phyloP scores from a whole-genome alignment of 257 asterid genomes.

The Lycium barbarum region DNA sequence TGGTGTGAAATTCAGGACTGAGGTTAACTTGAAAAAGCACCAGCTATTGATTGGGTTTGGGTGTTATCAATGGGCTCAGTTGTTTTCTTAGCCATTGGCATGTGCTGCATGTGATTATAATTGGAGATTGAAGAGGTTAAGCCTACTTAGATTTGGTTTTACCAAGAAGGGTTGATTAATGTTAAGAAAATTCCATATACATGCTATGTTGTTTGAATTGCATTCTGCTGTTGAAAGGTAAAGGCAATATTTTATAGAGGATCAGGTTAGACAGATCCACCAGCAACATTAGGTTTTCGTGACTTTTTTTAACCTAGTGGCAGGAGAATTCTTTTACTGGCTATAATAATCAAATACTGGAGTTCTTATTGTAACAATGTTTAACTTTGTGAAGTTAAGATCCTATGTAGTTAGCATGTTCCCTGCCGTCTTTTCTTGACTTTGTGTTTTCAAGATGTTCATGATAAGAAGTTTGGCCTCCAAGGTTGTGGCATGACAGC shows the following conservation, averaged over 20 bases:
- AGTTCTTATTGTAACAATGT: conserved; percentile 18
- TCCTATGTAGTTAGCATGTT: background rate
- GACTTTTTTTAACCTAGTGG: background rate
- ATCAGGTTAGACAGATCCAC: background rate
- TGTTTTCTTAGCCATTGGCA: background rate
- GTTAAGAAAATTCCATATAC: background rate
- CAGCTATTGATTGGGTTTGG: background rate
- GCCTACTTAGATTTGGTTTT: background rate
- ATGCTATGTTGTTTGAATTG: background rate
- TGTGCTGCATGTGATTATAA: background rate
- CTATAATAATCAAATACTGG: background rate
- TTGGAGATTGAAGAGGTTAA: background rate
- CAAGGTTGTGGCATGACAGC: background rate
- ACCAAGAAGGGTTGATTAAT: conserved; percentile 1
- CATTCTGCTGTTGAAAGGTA: background rate
- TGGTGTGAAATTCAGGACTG: background rate
- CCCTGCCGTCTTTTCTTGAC: background rate
- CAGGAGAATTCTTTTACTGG: background rate
- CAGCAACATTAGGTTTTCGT: background rate
- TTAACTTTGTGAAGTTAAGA: conserved; percentile 21
- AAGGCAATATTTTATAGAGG: background rate
- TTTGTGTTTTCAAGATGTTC: background rate
- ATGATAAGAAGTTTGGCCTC: background rate
- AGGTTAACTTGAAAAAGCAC: conserved; percentile 6
- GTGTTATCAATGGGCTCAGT: background rate